Evolutionary conservation across 2,329 filamentous ascomycete species (phyloP).

Genomic region (Fusarium sp.): DNA sequence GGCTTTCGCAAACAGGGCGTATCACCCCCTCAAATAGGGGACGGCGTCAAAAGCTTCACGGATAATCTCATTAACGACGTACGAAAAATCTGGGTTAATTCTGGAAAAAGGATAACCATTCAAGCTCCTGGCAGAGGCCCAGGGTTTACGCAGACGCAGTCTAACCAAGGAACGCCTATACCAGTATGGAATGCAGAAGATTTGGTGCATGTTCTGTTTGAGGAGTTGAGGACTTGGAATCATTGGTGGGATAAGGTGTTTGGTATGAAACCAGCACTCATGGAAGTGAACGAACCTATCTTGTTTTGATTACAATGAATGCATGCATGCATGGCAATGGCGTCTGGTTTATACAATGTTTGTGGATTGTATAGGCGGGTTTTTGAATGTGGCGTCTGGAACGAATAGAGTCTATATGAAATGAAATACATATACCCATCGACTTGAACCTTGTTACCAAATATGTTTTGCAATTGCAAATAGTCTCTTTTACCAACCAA

Average conservation of each 20-base stretch:
- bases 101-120: slow-evolving; percentile 52
- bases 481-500: background rate
- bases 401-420: background rate
- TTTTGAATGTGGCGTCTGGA: slow-evolving; percentile 22
- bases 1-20: slow-evolving; percentile 26
- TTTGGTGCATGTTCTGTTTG: slow-evolving; percentile 50
- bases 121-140: slow-evolving; percentile 53
- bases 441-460: background rate
- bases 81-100: slow-evolving; percentile 58
- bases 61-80: slow-evolving; percentile 60
- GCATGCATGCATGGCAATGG: slow-evolving; percentile 42
- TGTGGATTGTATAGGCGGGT: slow-evolving; percentile 12
- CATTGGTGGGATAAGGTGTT: slow-evolving; percentile 49
- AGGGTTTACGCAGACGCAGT: slow-evolving; percentile 50
- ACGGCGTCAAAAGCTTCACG: slow-evolving; percentile 56
- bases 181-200: slow-evolving; percentile 50
- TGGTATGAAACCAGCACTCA: slow-evolving; percentile 1
- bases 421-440: background rate
- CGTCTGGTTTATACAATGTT: slow-evolving; percentile 29
- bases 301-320: slow-evolving; percentile 42
- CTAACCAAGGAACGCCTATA: slow-evolving; percentile 51
- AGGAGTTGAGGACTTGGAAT: slow-evolving; percentile 51
- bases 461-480: too few relatives aligned
- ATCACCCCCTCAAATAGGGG: slow-evolving; percentile 23
- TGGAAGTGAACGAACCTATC: slow-evolving; percentile 23